Percentiles rank a stretch among this genome's conserved stretches.
phyloP scores from a whole-genome alignment of 768 basidiomycete genomes.

The Boletus pseudopeckii region DNA sequence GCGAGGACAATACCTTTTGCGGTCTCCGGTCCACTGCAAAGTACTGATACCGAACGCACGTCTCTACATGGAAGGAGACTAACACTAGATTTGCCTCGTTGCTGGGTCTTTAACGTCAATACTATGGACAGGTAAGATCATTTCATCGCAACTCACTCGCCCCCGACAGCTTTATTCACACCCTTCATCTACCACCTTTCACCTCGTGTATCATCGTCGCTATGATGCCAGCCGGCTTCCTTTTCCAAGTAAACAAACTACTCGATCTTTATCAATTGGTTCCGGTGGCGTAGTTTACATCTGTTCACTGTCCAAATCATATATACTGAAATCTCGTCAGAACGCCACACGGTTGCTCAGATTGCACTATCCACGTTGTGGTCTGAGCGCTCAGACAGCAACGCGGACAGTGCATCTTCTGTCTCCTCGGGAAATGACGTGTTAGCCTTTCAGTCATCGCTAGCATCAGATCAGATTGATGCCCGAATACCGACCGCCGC shows the following conservation, averaged over 20 bases:
- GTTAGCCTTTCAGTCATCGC: not conserved
- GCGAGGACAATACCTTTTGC: not conserved
- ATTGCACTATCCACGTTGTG: too few species aligned
- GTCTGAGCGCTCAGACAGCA: not conserved
- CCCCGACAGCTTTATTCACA: not conserved
- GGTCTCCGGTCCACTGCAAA: not conserved
- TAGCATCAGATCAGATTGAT: slow-evolving; percentile 15
- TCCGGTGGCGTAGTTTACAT: slow-evolving; percentile 15
- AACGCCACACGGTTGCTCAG: slow-evolving; percentile 15
- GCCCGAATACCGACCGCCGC: slow-evolving; percentile 8
- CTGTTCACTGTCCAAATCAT: slow-evolving; percentile 1
- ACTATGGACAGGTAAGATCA: slow-evolving; percentile 8
- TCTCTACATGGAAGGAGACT: slow-evolving; percentile 4
- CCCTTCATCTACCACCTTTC: not conserved
- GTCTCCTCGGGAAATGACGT: slow-evolving; percentile 16
- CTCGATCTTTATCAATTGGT: slow-evolving; percentile 7
- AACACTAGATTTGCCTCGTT: slow-evolving; percentile 2
- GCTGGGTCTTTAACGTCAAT: not conserved
- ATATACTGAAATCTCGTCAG: slow-evolving; percentile 3
- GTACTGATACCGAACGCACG: not conserved
- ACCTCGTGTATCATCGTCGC: slow-evolving; percentile 3
- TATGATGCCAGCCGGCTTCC: not conserved
- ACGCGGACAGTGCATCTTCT: not conserved
- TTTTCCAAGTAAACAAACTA: slow-evolving; percentile 2
- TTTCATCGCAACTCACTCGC: slow-evolving; percentile 9